Base-by-base conservation (phyloP, 2,329 filamentous ascomycete genomes). In the Sporothrix inflata region DNA sequence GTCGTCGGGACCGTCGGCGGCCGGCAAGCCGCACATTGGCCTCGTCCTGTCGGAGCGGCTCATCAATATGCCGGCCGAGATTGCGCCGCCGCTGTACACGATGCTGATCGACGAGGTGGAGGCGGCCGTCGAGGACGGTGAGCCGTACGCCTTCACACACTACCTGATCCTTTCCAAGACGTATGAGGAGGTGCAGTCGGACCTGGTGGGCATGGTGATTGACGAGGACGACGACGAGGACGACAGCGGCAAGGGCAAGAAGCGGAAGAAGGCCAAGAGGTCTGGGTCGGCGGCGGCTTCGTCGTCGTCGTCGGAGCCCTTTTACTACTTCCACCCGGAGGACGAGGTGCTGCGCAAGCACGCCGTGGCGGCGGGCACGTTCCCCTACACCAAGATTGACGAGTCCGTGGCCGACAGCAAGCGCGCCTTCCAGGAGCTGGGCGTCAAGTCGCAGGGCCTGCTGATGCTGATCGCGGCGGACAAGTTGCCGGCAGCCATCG, bases 61-160 rank as follows among this genome's bases (percentile, higher is more conserved):
- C 77, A 94, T 99, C 85, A 99, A 99, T 84, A 94, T 98, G 85
- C 96, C 96, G n/a, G 86, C 93, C 19, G 93, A 98, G 82, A 90
- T 97, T 75, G 90, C 94, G 16, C 95, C 96, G 40, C 95, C 96
- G 4, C 92, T 98, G 89, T 98, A 98, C 86, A 90, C 87, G 68
- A 97, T 98, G 94, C 88, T 99, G 68, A 85, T 93, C 66, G 94
- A 98, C 79, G 96, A 99, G 85, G 90, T 99, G 68, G 87, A 91
- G 78, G 94, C 91, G 79, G 96, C 96, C 0, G 84, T 97, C 3
- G 91, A 97, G 79, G 94, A 97, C 79, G 91, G 92, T 79, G 94
- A 98, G 82, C 94, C 94, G 0, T 98, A 97, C 82, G 87, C 91
- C 71, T 99, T 99, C 82, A 91, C 93, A 38, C 94, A 98, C 82